Percentiles rank a stretch among this genome's conserved stretches.
Evolutionary conservation across 2,329 filamentous ascomycete species (phyloP).

Genomic region (Dactylellina haptotyla): DNA sequence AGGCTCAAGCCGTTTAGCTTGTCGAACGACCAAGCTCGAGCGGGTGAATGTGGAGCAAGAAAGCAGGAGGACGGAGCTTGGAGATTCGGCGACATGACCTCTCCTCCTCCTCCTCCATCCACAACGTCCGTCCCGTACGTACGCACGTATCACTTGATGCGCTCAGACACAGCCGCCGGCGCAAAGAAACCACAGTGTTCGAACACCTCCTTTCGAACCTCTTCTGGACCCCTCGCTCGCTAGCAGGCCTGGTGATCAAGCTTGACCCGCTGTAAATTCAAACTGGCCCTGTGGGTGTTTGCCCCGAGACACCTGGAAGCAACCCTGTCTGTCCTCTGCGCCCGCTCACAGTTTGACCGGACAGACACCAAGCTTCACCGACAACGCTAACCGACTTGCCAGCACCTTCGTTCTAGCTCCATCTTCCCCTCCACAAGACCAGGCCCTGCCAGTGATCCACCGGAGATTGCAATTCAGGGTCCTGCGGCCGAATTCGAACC

Average conservation of each 20-base stretch:
- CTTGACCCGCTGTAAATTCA: too few relatives aligned
- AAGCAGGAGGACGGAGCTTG: background rate
- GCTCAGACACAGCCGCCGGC: background rate
- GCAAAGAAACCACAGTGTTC: too few relatives aligned
- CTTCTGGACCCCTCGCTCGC: background rate
- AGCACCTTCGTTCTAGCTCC: constrained; percentile 6
- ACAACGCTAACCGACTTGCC: background rate
- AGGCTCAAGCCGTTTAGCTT: background rate
- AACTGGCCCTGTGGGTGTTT: background rate
- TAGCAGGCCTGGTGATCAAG: background rate
- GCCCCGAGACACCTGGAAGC: background rate
- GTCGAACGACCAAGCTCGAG: background rate
- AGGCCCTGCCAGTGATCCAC: background rate
- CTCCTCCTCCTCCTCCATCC: background rate
- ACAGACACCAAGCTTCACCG: constrained; percentile 19
- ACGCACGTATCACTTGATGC: background rate
- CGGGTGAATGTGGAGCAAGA: background rate
- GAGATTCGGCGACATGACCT: background rate
- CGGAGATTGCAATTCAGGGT: constrained; percentile 8
- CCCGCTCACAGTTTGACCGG: too few relatives aligned
- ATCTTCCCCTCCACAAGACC: background rate
- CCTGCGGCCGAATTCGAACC: constrained; percentile 3
- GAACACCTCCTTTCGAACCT: background rate
- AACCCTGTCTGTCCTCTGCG: too few relatives aligned
- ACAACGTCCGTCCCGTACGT: too few relatives aligned